These are phyloP conservation scores for Diaporthe australafricana DNA, from an alignment of 2,329 filamentous ascomycete genomes.

Conservation along the genomic window DNA sequence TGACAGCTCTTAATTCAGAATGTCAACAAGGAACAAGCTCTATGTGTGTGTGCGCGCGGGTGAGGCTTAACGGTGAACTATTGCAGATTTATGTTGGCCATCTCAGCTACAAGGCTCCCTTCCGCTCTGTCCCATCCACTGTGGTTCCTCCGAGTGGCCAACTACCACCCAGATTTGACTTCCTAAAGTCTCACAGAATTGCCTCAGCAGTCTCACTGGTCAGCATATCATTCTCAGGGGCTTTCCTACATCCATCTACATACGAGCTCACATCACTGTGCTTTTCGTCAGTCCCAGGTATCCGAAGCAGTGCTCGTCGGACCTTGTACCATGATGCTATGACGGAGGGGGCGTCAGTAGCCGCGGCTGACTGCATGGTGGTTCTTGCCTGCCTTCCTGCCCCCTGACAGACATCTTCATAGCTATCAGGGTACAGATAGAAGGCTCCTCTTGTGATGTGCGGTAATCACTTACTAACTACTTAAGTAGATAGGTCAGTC, in stretches of 20 bases:
- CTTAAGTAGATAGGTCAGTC: no score
- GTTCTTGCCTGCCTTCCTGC: not conserved
- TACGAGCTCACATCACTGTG: not conserved
- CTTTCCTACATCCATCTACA: not conserved
- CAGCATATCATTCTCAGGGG: not conserved
- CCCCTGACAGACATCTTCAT: not conserved
- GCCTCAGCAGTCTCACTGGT: not conserved
- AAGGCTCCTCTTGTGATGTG: no score
- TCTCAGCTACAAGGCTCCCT: not conserved
- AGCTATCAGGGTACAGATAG: no score
- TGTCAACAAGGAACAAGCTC: no score
- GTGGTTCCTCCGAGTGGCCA: no score
- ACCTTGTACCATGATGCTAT: not conserved
- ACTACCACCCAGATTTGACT: not conserved
- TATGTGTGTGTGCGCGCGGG: no score
- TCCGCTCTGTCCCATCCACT: not conserved
- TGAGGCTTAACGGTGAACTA: no score
- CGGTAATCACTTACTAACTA: no score
- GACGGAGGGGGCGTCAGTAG: not conserved
- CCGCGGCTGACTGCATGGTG: not conserved
- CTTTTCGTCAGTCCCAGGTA: not conserved
- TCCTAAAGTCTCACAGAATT: not conserved
- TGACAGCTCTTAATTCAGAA: no score
- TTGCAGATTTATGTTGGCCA: not conserved
- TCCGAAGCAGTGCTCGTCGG: no score